Conservation (phyloP, 1,284 basidiomycete genomes). For the Fomes fomentarius region DNA sequence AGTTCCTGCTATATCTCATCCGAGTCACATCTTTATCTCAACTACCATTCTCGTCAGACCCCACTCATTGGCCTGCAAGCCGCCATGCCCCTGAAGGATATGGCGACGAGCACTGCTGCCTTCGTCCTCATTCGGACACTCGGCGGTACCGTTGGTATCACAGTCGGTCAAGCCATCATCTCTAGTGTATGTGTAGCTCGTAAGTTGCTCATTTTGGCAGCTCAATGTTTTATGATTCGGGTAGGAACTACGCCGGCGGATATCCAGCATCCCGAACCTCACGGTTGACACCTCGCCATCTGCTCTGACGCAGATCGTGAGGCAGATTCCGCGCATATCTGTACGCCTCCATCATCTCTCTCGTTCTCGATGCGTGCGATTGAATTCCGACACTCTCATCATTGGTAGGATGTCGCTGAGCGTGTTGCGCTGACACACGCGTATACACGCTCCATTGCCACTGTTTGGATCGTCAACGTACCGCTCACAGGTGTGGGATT, state of each 20-base stretch:
- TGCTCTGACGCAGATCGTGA: slow-evolving; percentile 59
- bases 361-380: not conserved
- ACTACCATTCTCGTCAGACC: slow-evolving; percentile 37
- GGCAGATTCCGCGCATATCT: slow-evolving; percentile 53
- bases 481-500: slow-evolving; percentile 62
- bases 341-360: slow-evolving; percentile 38
- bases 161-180: slow-evolving; percentile 73
- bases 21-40: not conserved
- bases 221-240: too few relatives aligned
- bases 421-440: slow-evolving; percentile 64
- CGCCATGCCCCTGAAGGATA: slow-evolving; percentile 81
- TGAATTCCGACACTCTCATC: too few relatives aligned
- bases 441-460: slow-evolving; percentile 68
- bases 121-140: slow-evolving; percentile 75
- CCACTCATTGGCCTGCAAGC: slow-evolving; percentile 77
- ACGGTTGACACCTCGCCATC: slow-evolving; percentile 54
- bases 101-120: slow-evolving; percentile 76
- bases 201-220: too few relatives aligned
- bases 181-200: slow-evolving; percentile 61
- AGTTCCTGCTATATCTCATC: slow-evolving; percentile 12
- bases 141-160: slow-evolving; percentile 81
- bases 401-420: slow-evolving; percentile 46
- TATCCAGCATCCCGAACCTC: slow-evolving; percentile 50
- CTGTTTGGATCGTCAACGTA: slow-evolving; percentile 74
- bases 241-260: slow-evolving; percentile 53